Evolutionary conservation across 108 stramenopile species (phyloP).

Genomic region (Epipyxis sp.): DNA sequence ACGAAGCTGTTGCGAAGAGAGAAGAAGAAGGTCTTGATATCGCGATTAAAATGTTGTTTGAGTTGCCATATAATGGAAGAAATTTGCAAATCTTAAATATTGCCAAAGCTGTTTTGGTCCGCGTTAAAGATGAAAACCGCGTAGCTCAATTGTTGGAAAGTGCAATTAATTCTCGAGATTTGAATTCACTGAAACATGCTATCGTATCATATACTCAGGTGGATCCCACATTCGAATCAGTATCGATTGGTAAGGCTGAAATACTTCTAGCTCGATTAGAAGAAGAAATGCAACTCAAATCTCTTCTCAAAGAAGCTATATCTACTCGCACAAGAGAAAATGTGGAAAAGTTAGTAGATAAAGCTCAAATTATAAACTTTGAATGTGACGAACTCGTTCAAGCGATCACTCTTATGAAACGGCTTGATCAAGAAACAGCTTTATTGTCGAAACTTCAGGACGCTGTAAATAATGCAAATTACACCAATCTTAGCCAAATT

Average conservation of each 20-base stretch:
- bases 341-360: conserved; percentile 40
- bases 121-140: conserved; percentile 46
- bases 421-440: no score
- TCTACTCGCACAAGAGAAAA: conserved; percentile 41
- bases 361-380: conserved; percentile 26
- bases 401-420: conserved; percentile 41
- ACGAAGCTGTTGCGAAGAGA: conserved; percentile 42
- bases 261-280: conserved; percentile 39
- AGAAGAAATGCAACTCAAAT: conserved; percentile 42
- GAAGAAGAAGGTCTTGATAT: conserved; percentile 29
- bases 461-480: no score
- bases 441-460: no score
- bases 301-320: conserved; percentile 35
- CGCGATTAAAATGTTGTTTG: conserved; percentile 25
- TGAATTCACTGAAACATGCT: conserved; percentile 38
- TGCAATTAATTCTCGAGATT: conserved; percentile 44
- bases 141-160: conserved; percentile 26
- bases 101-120: conserved; percentile 36
- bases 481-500: no score
- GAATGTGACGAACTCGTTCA: conserved; percentile 39
- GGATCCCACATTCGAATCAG: neutral
- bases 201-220: conserved; percentile 38
- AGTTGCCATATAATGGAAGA: conserved; percentile 42
- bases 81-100: conserved; percentile 41
- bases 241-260: conserved; percentile 28